Conservation (phyloP, 495 filamentous ascomycete genomes). For the Cercophora newfieldiana region DNA sequence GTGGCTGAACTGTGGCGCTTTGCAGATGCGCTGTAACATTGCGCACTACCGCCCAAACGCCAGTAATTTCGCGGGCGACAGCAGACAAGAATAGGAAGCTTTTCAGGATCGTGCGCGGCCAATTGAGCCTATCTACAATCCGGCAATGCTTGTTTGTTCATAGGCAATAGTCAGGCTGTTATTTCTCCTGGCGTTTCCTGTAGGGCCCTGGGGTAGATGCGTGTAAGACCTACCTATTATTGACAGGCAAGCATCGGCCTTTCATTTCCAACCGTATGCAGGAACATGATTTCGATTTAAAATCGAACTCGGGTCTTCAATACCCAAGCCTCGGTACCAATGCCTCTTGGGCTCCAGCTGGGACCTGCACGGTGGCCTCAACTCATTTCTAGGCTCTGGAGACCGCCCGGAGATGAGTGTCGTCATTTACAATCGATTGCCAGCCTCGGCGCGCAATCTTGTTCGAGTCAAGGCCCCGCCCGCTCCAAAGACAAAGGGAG, state of each 20-base stretch:
- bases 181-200: background rate
- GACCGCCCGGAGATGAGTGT: slow-evolving; percentile 21
- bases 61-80: too few species aligned
- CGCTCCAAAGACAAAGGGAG: background rate
- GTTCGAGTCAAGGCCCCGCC: slow-evolving; percentile 6
- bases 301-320: background rate
- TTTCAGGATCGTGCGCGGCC: background rate
- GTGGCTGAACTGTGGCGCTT: background rate
- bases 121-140: slow-evolving; percentile 7
- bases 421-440: slow-evolving; percentile 9
- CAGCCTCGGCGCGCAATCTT: slow-evolving; percentile 7
- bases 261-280: slow-evolving; percentile 15
- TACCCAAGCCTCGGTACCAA: slow-evolving; percentile 1
- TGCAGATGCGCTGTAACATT: too few species aligned
- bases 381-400: slow-evolving; percentile 12
- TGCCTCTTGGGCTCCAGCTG: background rate
- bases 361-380: background rate
- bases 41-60: too few species aligned
- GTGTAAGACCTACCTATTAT: background rate
- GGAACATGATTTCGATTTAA: slow-evolving; percentile 9
- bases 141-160: background rate
- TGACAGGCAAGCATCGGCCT: slow-evolving; percentile 7
- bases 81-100: background rate
- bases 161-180: background rate
- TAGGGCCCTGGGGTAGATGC: background rate